Base-by-base conservation (phyloP, 73 alveolate genomes). In the Paramecium primaurelia region DNA sequence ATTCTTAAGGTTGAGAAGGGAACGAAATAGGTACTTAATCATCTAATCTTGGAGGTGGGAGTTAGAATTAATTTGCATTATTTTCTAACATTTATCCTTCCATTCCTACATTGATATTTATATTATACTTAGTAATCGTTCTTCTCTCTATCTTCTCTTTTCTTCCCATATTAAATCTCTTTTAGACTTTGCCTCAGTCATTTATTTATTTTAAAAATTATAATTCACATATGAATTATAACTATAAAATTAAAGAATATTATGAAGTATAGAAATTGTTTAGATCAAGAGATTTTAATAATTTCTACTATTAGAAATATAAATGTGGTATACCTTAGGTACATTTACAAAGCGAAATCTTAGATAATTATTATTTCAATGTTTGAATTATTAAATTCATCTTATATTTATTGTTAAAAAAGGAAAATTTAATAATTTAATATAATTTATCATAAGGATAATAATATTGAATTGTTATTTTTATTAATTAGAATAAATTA, bases 111-210 rank as follows among this genome's bases (percentile, higher is more conserved):
- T 6, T 77, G 4, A 12, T 37, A 6, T 16, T 7, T 38, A 77
- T 0, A 16, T 16, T 1, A 18, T 77, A 77, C 89, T 38, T 77
- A 77, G 22, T n/a, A 77, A 22, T 42, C 89, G 16, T n/a, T 77
- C 89, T 40, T 77, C 89, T 18, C 89, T 37, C 40, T 77, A 44
- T 77, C 89, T 77, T 9, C 71, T 36, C 22, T 77, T 77, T 25
- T 77, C 89, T 42, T 77, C 89, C 89, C 89, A 77, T 38, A 77
- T 77, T 11, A 12, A 22, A 38, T 77, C 89, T 38, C 89, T 1
- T 77, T 77, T 77, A 3, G 89, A 77, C 47, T 77, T 77, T 59
- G 77, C 77, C 44, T 59, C 77, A 18, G 77, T 30, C 77, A 59
- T 59, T 59, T 59, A 9, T 9, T 47, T 47, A 47, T 47, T 47